Conservation (phyloP, 257 asterid genomes). For the Capsicum baccatum region DNA sequence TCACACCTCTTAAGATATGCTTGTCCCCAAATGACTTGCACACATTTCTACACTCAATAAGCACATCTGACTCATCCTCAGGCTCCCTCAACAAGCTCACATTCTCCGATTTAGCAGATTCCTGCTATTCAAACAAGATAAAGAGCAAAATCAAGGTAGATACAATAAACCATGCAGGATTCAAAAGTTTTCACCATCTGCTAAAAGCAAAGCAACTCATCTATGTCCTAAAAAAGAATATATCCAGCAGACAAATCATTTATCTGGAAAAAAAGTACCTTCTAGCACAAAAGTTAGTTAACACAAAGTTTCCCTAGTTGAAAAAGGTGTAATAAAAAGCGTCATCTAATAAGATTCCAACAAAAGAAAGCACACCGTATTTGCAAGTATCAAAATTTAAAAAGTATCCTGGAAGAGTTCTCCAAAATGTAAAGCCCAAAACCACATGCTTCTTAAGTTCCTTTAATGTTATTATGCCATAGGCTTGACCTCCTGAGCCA, state of each 20-base stretch:
- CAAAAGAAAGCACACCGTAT: neutral
- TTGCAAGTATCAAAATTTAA: slow-evolving; percentile 5
- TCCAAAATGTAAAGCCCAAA: neutral
- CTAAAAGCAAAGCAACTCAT: neutral
- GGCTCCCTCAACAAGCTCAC: slow-evolving; percentile 44
- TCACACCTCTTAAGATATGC: slow-evolving; percentile 90
- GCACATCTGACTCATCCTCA: slow-evolving; percentile 73
- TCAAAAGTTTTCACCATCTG: slow-evolving; percentile 23
- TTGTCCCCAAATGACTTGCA: slow-evolving; percentile 95
- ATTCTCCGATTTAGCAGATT: slow-evolving; percentile 48
- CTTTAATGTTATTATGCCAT: neutral
- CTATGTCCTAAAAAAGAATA: neutral
- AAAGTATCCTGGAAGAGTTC: neutral
- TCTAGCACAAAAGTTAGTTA: neutral
- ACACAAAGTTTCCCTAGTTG: neutral
- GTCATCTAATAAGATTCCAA: neutral
- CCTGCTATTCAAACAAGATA: slow-evolving; percentile 45
- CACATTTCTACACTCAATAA: slow-evolving; percentile 88
- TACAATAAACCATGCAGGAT: neutral
- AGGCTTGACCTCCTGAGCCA: slow-evolving; percentile 22
- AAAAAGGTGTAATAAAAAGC: neutral
- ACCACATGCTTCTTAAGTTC: neutral
- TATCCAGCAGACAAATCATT: slow-evolving; percentile 19
- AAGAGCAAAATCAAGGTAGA: slow-evolving; percentile 27
- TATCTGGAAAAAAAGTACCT: neutral